Base-by-base conservation (phyloP, 2,329 filamentous ascomycete genomes). In the Paraphoma chrysanthemicola region DNA sequence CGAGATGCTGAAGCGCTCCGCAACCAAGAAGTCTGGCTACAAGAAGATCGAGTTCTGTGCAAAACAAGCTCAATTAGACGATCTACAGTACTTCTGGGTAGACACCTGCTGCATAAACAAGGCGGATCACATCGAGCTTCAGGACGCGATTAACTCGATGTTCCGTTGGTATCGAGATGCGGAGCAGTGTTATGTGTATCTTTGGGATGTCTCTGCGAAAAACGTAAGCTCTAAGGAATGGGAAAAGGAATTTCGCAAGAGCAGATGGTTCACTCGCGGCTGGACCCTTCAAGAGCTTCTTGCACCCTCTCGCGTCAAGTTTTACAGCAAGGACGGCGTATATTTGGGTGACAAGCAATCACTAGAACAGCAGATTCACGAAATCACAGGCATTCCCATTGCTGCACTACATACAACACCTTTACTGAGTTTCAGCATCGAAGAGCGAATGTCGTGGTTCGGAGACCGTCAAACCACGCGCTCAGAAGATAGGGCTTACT, bases 31-130 rank as follows among this genome's bases (percentile, higher is more conserved):
- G 29, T 10, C 30, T 18, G 56, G 56, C 28, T 55, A 52, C 29
- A 11, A 45, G 8, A 58, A 58, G 41, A 41, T 58, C 6, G 16
- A 23, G 2, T 58, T 58, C 33, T 58, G 56, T 28, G 48, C 28
- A 0, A 16, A 51, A 17, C 56, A 55, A 43, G 56, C 51, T 14
- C 17, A n/a, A 36, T 31, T 38, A 14, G 42, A 56, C 44, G 47
- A 33, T 28, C 18, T 56, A 14, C 16, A 43, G 2, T 42, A 51
- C 16, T 44, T 47, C 18, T 56, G 53, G 53, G 30, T 56, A 12
- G 53, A 56, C 39, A 56, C 53, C 12, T 56, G 53, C 43, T 56
- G 48, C 14, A 56, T 56, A 33, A 49, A 56, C 17, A 56, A 51
- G 23, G 23, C 43, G 16, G 44, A 43, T 14, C 4, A 2, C 16